These are phyloP conservation scores for Tirmania nivea DNA, from an alignment of 495 filamentous ascomycete species.

Conservation along the genomic window DNA sequence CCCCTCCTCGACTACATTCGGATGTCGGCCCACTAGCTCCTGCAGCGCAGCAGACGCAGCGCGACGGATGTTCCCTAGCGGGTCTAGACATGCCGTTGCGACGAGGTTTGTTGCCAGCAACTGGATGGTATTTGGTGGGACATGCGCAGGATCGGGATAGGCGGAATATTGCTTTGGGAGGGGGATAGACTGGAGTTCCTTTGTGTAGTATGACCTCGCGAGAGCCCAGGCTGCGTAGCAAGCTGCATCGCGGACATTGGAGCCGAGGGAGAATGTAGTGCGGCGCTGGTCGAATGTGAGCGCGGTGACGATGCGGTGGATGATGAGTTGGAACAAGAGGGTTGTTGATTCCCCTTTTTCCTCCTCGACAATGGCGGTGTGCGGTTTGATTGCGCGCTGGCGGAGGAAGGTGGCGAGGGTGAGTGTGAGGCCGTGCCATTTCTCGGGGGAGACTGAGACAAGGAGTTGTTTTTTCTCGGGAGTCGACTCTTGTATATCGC, in stretches of 20 bases:
- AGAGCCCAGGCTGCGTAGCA: conserved; percentile 91
- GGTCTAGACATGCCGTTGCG: conserved; percentile 63
- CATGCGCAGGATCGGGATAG: conserved; percentile 27
- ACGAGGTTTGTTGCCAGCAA: conserved; percentile 59
- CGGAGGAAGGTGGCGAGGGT: conserved; percentile 37
- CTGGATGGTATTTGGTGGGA: conserved; percentile 38
- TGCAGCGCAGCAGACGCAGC: conserved; percentile 86
- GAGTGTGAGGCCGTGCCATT: conserved; percentile 83
- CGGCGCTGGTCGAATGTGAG: conserved; percentile 71
- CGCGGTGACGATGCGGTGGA: conserved; percentile 8
- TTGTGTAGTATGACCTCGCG: conserved; percentile 64
- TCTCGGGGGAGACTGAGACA: conserved; percentile 48
- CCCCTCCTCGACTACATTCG: conserved; percentile 55
- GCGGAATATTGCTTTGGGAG: conserved; percentile 40
- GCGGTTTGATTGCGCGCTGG: conserved; percentile 13
- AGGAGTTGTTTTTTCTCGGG: conserved; percentile 21
- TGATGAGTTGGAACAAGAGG: neutral
- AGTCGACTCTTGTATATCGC: conserved; percentile 18
- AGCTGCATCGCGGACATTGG: conserved; percentile 87
- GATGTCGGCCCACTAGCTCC: conserved; percentile 81
- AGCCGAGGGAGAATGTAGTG: conserved; percentile 61
- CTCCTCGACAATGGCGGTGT: conserved; percentile 3
- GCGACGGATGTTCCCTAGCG: conserved; percentile 75
- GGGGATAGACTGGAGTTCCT: conserved; percentile 35
- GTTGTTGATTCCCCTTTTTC: conserved; percentile 1